These are phyloP conservation scores for Celoporthe dispersa DNA, from an alignment of 2,329 filamentous ascomycete genomes.

Conservation along the genomic window DNA sequence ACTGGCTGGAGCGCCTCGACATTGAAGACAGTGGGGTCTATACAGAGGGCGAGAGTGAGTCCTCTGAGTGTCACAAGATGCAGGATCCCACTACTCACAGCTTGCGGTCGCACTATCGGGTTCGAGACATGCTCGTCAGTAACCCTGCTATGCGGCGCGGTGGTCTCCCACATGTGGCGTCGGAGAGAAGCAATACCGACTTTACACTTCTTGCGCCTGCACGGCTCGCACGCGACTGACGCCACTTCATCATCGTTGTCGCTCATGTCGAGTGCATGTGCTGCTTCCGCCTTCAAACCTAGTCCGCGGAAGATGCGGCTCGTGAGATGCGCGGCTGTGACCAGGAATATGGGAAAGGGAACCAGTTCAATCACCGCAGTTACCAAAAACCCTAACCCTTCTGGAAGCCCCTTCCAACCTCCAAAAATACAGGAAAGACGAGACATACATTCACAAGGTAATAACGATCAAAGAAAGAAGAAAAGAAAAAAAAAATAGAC, in stretches of 20 bases:
- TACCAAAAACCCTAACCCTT: not conserved
- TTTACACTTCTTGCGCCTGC: constrained; percentile 29
- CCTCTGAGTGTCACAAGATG: not conserved
- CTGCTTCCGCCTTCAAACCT: no score
- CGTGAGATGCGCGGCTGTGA: not conserved
- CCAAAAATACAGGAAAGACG: not conserved
- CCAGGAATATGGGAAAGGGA: not conserved
- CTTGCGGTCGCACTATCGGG: constrained; percentile 28
- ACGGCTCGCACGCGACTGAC: constrained; percentile 25
- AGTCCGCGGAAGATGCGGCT: not conserved
- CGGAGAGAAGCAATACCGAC: constrained; percentile 26
- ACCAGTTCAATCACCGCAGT: not conserved
- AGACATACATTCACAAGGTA: no score
- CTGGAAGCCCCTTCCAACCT: not conserved
- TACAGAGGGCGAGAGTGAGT: not conserved
- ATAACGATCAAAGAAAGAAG: not conserved
- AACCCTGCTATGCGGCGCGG: not conserved
- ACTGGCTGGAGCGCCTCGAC: constrained; percentile 10
- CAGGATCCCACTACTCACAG: constrained; percentile 15
- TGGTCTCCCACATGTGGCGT: not conserved
- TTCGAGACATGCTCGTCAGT: constrained; percentile 16
- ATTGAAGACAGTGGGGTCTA: constrained; percentile 27
- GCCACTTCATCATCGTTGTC: constrained; percentile 19
- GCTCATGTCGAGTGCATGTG: constrained; percentile 16
- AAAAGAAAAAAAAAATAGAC: no score